These are phyloP conservation scores for Amoebophrya sp. DNA, from an alignment of 169 alveolate species.

Conservation along the genomic window DNA sequence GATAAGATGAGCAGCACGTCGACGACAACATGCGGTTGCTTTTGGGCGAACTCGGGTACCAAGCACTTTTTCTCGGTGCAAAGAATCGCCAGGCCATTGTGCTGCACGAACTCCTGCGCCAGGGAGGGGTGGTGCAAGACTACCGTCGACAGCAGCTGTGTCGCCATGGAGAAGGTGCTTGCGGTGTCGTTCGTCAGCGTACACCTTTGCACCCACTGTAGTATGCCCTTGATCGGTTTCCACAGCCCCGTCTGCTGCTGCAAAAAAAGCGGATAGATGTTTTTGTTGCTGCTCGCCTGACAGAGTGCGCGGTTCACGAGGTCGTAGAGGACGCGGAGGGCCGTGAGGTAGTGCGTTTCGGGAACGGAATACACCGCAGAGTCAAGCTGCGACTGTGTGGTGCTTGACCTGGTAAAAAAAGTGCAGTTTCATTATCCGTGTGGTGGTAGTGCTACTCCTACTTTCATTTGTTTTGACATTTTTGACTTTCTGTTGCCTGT, in stretches of 20 bases:
- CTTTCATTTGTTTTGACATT: no score
- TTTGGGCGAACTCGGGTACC: neutral
- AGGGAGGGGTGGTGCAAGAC: conserved; percentile 36
- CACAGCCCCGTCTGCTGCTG: no score
- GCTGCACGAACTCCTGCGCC: conserved; percentile 31
- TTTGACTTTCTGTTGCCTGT: no score
- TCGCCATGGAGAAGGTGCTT: neutral
- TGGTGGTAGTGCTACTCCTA: no score
- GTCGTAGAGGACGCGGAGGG: neutral
- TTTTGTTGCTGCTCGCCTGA: neutral
- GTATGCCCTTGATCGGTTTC: no score
- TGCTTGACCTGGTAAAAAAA: no score
- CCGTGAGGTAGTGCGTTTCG: neutral
- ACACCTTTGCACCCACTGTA: no score
- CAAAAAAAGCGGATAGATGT: no score
- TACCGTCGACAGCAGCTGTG: conserved; percentile 1
- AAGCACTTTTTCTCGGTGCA: neutral
- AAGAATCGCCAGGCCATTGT: neutral
- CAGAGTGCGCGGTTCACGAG: neutral
- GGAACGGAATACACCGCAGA: neutral
- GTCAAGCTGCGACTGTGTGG: no score
- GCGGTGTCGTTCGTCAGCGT: no score
- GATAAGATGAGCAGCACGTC: conserved; percentile 54
- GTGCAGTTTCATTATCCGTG: no score
- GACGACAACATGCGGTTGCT: neutral